Evolutionary conservation across 768 basidiomycete genomes (phyloP).

Genomic region (Leccinum imitatum): DNA sequence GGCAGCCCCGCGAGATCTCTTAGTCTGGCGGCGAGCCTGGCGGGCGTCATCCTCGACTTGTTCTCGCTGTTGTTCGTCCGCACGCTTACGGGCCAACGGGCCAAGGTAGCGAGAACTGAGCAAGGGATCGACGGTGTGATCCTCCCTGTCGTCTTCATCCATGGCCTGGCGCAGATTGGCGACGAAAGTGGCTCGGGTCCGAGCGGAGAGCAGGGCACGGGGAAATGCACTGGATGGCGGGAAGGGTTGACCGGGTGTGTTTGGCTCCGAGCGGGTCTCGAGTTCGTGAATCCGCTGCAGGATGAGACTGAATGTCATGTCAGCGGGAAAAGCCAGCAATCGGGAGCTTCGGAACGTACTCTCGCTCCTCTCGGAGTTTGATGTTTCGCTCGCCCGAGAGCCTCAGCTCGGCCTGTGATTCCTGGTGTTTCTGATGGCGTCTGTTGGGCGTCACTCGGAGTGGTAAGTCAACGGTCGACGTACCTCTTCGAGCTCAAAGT

Average conservation of each 20-base stretch:
- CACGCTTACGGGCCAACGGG: slow-evolving; percentile 43
- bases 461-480: slow-evolving; percentile 21
- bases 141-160: slow-evolving; percentile 43
- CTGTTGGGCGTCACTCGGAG: neutral
- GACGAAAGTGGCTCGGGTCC: slow-evolving; percentile 45
- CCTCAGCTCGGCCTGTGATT: slow-evolving; percentile 53
- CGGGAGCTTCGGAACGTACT: slow-evolving; percentile 41
- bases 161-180: slow-evolving; percentile 49
- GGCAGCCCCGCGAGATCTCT: slow-evolving; percentile 32
- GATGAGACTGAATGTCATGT: slow-evolving; percentile 41
- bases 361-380: slow-evolving; percentile 59
- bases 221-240: slow-evolving; percentile 49
- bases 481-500: slow-evolving; percentile 71
- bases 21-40: slow-evolving; percentile 37
- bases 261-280: slow-evolving; percentile 42
- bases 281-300: slow-evolving; percentile 63
- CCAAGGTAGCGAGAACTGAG: slow-evolving; percentile 47
- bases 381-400: slow-evolving; percentile 63
- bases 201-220: slow-evolving; percentile 44
- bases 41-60: slow-evolving; percentile 47
- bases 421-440: slow-evolving; percentile 54
- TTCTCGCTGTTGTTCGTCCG: slow-evolving; percentile 42
- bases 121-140: slow-evolving; percentile 46
- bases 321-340: neutral
- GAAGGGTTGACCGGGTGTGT: slow-evolving; percentile 32